Conservation (phyloP, 495 filamentous ascomycete species). For the Penicillium maclennaniae region DNA sequence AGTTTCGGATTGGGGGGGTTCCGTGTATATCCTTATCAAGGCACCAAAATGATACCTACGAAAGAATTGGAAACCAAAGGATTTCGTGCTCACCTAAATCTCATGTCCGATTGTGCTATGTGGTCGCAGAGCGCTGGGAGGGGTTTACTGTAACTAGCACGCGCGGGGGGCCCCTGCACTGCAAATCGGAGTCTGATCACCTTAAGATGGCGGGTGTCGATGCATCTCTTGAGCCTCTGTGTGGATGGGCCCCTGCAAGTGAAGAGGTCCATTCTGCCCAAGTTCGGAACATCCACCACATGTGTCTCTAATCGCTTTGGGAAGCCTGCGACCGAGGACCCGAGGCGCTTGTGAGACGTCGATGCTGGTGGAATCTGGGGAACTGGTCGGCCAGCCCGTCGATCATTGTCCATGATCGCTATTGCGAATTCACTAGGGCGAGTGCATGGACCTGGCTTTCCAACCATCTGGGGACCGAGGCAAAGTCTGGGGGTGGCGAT, state of each 20-base stretch:
- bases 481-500: constrained; percentile 9
- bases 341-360: constrained; percentile 7
- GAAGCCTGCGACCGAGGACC: constrained; percentile 8
- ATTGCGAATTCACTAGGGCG: constrained; percentile 2
- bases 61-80: background rate
- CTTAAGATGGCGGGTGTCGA: background rate
- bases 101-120: background rate
- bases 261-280: background rate
- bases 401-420: constrained; percentile 16
- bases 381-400: constrained; percentile 7
- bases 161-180: background rate
- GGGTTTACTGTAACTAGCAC: background rate
- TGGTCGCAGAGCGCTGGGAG: background rate
- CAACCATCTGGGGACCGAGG: constrained; percentile 20
- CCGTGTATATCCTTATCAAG: background rate
- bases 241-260: background rate
- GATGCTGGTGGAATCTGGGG: constrained; percentile 13
- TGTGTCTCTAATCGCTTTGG: constrained; percentile 3
- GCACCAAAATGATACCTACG: background rate
- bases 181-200: background rate
- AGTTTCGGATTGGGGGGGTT: background rate
- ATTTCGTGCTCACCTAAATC: background rate
- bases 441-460: constrained; percentile 7
- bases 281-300: background rate
- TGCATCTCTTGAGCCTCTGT: background rate